These are phyloP conservation scores for Cotoneaster glaucophyllus DNA, from an alignment of 306 rosid species.

Conservation along the genomic window DNA sequence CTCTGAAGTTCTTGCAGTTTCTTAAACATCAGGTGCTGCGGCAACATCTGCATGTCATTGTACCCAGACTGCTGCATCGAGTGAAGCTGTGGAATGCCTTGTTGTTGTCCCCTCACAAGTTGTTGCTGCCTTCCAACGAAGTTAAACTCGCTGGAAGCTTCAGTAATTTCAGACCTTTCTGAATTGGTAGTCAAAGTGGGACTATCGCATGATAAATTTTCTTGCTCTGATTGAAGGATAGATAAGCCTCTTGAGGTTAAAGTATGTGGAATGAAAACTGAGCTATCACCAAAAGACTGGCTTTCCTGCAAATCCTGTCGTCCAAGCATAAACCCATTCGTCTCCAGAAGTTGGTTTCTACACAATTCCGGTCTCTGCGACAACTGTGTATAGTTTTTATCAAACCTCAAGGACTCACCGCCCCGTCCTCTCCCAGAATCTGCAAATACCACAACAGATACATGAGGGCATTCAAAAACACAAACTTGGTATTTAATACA, in stretches of 20 bases:
- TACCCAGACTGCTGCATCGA: slow-evolving; percentile 52
- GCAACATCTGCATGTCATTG: slow-evolving; percentile 43
- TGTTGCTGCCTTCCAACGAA: slow-evolving; percentile 39
- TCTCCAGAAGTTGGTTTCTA: slow-evolving; percentile 14
- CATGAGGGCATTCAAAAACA: slow-evolving; percentile 5
- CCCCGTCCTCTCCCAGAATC: slow-evolving; percentile 29
- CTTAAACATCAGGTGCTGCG: slow-evolving; percentile 45
- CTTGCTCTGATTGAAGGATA: slow-evolving; percentile 35
- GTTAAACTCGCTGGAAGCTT: slow-evolving; percentile 45
- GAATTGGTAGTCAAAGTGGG: slow-evolving; percentile 59
- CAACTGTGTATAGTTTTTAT: slow-evolving; percentile 22
- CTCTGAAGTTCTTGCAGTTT: slow-evolving; percentile 51
- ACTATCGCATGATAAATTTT: slow-evolving; percentile 49
- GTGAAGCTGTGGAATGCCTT: slow-evolving; percentile 24
- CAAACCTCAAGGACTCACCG: slow-evolving; percentile 11
- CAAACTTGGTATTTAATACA: neutral
- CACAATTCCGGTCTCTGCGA: slow-evolving; percentile 25
- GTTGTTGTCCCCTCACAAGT: slow-evolving; percentile 33
- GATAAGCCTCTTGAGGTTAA: slow-evolving; percentile 23
- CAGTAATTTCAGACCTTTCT: slow-evolving; percentile 52
- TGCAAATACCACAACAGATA: slow-evolving; percentile 13
- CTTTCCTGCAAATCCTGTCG: slow-evolving; percentile 23
- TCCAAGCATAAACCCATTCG: slow-evolving; percentile 43
- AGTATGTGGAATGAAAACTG: slow-evolving; percentile 27
- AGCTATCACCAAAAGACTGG: slow-evolving; percentile 31